A percentile compares a stretch with the other conserved stretches of the same genome.
Evolutionary conservation across 768 basidiomycete species (phyloP).

Genomic region (Phaeotremella fagi): DNA sequence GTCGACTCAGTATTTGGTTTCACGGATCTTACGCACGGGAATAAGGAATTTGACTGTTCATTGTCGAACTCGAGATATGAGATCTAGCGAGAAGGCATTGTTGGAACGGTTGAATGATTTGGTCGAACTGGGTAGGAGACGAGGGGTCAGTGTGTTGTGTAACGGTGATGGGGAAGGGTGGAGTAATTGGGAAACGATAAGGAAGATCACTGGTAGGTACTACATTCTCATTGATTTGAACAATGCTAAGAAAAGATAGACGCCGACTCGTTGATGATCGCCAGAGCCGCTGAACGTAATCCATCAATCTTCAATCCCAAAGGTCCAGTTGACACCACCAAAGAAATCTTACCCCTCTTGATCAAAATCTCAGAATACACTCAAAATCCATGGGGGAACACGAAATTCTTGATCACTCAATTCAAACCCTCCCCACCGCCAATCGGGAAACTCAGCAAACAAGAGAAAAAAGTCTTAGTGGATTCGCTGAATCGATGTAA

Average conservation of each 20-base stretch:
- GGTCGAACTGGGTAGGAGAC: conserved; percentile 75
- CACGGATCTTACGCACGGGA: conserved; percentile 79
- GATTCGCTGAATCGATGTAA: conserved; percentile 61
- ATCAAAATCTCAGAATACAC: conserved; percentile 58
- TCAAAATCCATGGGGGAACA: conserved; percentile 72
- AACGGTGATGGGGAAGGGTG: conserved; percentile 86
- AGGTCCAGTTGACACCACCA: conserved; percentile 61
- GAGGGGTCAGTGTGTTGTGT: conserved; percentile 79
- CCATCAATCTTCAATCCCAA: conserved; percentile 72
- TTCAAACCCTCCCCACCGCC: conserved; percentile 65
- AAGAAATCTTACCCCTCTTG: conserved; percentile 65
- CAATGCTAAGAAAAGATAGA: conserved; percentile 50
- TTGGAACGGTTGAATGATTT: conserved; percentile 76
- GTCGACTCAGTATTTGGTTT: conserved; percentile 83
- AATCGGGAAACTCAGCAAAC: conserved; percentile 53
- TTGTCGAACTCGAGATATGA: conserved; percentile 88
- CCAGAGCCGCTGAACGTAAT: conserved; percentile 88
- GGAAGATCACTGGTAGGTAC: conserved; percentile 64
- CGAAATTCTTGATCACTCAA: conserved; percentile 80
- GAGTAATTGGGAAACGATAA: conserved; percentile 71
- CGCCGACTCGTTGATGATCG: conserved; percentile 92
- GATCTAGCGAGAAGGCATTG: conserved; percentile 71
- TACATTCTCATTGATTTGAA: background rate
- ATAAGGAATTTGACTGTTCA: conserved; percentile 87
- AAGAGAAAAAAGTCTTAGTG: conserved; percentile 58